Conservation (phyloP, 768 basidiomycete species). For the Auriscalpium orientale region DNA sequence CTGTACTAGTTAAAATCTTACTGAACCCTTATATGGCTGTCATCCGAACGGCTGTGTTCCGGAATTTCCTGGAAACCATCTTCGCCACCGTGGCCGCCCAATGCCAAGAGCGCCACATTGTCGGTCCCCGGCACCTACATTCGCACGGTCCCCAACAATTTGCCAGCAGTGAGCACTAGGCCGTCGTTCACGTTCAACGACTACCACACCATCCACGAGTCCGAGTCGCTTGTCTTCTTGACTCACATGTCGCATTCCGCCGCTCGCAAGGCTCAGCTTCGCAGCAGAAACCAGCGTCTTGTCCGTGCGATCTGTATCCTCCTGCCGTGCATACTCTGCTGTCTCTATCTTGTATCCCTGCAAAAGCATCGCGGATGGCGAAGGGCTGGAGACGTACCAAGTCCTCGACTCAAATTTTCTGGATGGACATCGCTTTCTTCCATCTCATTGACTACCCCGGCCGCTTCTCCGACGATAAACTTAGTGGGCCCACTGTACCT, state of each 20-base stretch:
- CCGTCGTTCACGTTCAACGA: too few relatives aligned
- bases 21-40: too few relatives aligned
- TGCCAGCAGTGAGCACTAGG: too few relatives aligned
- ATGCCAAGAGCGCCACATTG: too few relatives aligned
- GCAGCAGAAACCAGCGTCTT: neutral
- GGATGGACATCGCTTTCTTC: neutral
- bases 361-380: too few relatives aligned
- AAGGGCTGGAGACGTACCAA: neutral
- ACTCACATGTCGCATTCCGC: neutral
- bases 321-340: neutral
- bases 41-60: too few relatives aligned
- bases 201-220: too few relatives aligned
- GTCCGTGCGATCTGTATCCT: neutral
- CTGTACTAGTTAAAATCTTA: too few relatives aligned
- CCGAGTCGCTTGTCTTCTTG: neutral
- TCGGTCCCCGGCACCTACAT: too few relatives aligned
- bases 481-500: constrained; percentile 6
- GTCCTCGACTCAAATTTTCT: neutral
- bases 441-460: neutral
- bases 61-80: too few relatives aligned
- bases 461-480: neutral
- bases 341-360: neutral
- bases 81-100: too few relatives aligned
- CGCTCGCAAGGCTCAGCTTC: neutral
- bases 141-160: too few relatives aligned